Evolutionary conservation across 192 early-diverging fungal genomes (phyloP).

Genomic region (Rhizophagus clarus): DNA sequence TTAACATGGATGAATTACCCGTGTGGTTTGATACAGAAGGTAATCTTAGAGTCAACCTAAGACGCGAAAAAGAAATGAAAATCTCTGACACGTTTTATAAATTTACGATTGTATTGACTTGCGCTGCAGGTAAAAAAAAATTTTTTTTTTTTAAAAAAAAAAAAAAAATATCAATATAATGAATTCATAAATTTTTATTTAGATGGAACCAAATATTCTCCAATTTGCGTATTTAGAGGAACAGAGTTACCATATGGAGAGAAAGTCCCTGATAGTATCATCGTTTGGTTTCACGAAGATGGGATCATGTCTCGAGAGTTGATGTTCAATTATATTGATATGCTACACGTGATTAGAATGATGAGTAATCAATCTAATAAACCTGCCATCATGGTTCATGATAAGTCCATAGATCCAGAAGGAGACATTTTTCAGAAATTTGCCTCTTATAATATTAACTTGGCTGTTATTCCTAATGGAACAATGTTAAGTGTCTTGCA

Average conservation of each 20-base stretch:
- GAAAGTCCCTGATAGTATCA: background rate
- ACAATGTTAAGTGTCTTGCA: background rate
- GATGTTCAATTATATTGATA: background rate
- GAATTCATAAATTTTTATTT: background rate
- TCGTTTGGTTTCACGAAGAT: constrained; percentile 22
- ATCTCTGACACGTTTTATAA: background rate
- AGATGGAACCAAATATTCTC: constrained; percentile 6
- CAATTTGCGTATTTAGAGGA: constrained; percentile 13
- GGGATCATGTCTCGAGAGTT: background rate
- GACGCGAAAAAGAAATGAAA: background rate
- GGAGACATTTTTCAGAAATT: background rate
- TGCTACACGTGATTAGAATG: background rate
- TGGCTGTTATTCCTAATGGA: constrained; percentile 1
- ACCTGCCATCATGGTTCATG: constrained; percentile 1
- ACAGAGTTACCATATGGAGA: constrained; percentile 3
- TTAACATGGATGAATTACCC: constrained; percentile 14
- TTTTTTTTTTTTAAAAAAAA: background rate
- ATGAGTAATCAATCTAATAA: background rate
- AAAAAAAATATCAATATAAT: background rate
- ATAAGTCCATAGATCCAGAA: background rate
- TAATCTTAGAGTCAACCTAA: background rate
- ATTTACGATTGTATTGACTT: background rate
- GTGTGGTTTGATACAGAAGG: background rate
- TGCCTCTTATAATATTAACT: background rate
- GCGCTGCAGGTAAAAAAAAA: background rate